These are phyloP conservation scores for Xylariaceae sp. DNA, from an alignment of 2,329 filamentous ascomycete genomes.

Conservation along the genomic window DNA sequence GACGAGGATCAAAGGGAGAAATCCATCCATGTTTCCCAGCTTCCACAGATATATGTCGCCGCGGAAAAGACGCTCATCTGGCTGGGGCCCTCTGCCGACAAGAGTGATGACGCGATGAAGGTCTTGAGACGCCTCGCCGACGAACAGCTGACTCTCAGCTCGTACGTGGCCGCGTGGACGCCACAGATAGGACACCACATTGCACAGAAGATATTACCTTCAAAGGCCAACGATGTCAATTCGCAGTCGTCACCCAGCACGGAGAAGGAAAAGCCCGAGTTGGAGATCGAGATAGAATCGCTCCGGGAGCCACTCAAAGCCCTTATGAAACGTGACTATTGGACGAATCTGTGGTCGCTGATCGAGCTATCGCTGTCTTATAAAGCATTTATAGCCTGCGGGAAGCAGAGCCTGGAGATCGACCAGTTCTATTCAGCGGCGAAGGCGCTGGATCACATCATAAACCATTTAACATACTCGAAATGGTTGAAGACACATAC, in stretches of 20 bases:
- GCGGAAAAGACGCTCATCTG: conserved; percentile 21
- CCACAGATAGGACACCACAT: conserved; percentile 14
- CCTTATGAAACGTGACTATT: conserved; percentile 22
- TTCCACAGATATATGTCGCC: conserved; percentile 16
- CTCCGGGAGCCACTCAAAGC: conserved; percentile 19
- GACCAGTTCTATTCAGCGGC: conserved; percentile 19
- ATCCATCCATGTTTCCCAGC: conserved; percentile 21
- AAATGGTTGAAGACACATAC: conserved; percentile 21
- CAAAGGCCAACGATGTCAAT: conserved; percentile 1
- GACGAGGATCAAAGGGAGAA: conserved; percentile 19
- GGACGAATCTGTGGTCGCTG: conserved; percentile 22
- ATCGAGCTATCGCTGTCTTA: conserved; percentile 20
- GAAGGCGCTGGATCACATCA: conserved; percentile 21
- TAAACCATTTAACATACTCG: conserved; percentile 23
- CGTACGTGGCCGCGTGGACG: conserved; percentile 18
- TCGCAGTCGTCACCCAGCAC: not conserved
- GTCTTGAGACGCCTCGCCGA: conserved; percentile 17
- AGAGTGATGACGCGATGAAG: conserved; percentile 23
- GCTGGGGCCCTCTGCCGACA: conserved; percentile 16
- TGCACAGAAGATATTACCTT: conserved; percentile 16
- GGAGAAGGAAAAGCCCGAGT: conserved; percentile 7
- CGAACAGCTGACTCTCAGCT: conserved; percentile 18
- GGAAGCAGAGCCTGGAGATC: conserved; percentile 15
- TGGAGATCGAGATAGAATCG: conserved; percentile 17
- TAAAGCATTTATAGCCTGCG: conserved; percentile 19